These are phyloP conservation scores for Zea luxurians DNA, from an alignment of 176 grass and related monocot species.

Conservation along the genomic window DNA sequence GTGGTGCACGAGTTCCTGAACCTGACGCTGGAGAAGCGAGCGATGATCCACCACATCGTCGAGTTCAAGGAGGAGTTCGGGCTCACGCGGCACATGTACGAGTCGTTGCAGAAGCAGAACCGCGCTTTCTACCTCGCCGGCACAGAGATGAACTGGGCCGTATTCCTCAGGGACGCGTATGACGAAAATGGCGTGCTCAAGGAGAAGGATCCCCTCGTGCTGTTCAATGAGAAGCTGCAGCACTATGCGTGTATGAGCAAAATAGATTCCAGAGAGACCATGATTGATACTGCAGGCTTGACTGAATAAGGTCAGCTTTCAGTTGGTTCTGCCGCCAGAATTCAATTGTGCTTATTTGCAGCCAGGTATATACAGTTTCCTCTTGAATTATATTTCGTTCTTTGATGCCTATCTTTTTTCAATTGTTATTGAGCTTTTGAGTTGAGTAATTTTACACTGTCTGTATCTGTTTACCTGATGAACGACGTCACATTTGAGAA, in stretches of 20 bases:
- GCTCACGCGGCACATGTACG: slow-evolving; percentile 71
- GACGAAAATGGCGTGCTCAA: slow-evolving; percentile 61
- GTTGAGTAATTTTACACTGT: background rate
- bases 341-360: background rate
- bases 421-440: background rate
- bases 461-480: background rate
- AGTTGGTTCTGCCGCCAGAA: background rate
- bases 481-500: background rate
- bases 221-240: slow-evolving; percentile 78
- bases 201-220: slow-evolving; percentile 67
- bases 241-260: slow-evolving; percentile 57
- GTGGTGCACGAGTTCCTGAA: slow-evolving; percentile 78
- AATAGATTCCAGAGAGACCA: slow-evolving; percentile 20
- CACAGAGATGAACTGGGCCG: slow-evolving; percentile 86
- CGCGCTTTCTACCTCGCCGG: slow-evolving; percentile 88
- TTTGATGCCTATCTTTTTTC: background rate
- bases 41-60: slow-evolving; percentile 82
- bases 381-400: background rate
- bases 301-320: background rate
- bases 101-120: slow-evolving; percentile 67
- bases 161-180: slow-evolving; percentile 79
- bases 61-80: slow-evolving; percentile 91
- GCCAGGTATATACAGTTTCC: background rate
- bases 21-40: slow-evolving; percentile 82
- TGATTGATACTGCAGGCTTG: background rate